Conservation (phyloP, 768 basidiomycete genomes). For the Terana coerulea region DNA sequence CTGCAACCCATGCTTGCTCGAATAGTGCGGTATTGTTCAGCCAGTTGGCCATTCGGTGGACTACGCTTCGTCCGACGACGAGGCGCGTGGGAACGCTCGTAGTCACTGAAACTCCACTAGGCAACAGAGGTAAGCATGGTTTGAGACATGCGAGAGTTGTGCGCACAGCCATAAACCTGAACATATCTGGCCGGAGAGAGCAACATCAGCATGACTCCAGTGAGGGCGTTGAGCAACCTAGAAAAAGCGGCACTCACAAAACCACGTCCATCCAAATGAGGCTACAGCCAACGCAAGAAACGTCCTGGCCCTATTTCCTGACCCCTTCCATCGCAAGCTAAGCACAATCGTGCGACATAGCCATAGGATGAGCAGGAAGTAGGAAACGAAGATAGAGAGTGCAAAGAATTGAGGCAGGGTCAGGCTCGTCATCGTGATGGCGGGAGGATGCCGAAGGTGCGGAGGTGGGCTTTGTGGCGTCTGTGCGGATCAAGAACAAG, state of each 20-base stretch:
- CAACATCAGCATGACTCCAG: neutral
- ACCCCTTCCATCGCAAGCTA: slow-evolving; percentile 3
- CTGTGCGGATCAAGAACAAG: too few species aligned
- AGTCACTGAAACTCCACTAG: slow-evolving; percentile 54
- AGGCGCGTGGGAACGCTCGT: slow-evolving; percentile 26
- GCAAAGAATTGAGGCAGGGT: slow-evolving; percentile 12
- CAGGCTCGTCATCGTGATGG: neutral
- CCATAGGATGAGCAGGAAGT: slow-evolving; percentile 30
- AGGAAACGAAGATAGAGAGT: slow-evolving; percentile 30
- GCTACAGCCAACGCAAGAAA: slow-evolving; percentile 33
- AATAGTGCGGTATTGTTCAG: slow-evolving; percentile 52
- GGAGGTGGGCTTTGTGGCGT: too few species aligned
- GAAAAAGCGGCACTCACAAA: slow-evolving; percentile 34
- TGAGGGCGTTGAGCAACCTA: neutral
- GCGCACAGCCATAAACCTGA: slow-evolving; percentile 40
- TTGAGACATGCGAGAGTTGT: neutral
- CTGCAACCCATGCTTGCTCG: slow-evolving; percentile 50
- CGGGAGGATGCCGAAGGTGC: too few species aligned
- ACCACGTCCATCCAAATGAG: slow-evolving; percentile 46
- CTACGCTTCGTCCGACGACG: slow-evolving; percentile 5
- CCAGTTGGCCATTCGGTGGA: slow-evolving; percentile 46
- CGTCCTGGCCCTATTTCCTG: slow-evolving; percentile 13
- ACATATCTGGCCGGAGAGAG: slow-evolving; percentile 35
- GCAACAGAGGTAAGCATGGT: neutral
- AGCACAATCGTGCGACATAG: slow-evolving; percentile 28